Evolutionary conservation across 305 asterid genomes (phyloP).

Genomic region (Ilex paraguariensis): DNA sequence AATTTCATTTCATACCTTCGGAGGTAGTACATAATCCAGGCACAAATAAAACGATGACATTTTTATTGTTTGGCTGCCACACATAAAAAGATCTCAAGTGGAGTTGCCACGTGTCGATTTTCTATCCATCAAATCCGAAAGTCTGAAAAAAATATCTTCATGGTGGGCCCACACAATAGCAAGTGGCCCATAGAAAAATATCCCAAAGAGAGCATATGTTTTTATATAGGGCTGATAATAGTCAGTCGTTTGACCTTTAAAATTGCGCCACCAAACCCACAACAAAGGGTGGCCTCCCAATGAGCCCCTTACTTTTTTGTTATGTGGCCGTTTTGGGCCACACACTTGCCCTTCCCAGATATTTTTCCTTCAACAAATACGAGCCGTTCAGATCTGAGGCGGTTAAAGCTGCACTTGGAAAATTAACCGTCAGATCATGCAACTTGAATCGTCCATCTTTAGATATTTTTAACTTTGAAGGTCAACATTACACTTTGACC

Average conservation of each 20-base stretch:
- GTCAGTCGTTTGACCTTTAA: constrained; percentile 6
- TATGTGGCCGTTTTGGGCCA: constrained; percentile 62
- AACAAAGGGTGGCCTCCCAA: constrained; percentile 6
- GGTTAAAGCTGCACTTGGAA: background rate
- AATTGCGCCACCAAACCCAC: constrained; percentile 28
- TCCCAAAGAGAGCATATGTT: constrained; percentile 18
- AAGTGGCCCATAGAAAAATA: constrained; percentile 28
- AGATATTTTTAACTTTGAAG: constrained; percentile 17
- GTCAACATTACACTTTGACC: constrained; percentile 17
- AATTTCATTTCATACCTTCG: too few species aligned
- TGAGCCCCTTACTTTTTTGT: constrained; percentile 18
- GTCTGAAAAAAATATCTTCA: constrained; percentile 45
- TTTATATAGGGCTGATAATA: background rate
- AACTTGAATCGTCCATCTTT: background rate
- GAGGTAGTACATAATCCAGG: too few species aligned
- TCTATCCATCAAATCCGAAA: constrained; percentile 26
- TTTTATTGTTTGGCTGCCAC: constrained; percentile 44
- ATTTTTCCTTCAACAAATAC: constrained; percentile 31
- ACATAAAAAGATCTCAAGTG: constrained; percentile 24
- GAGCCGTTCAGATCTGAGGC: constrained; percentile 3
- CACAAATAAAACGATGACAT: too few species aligned
- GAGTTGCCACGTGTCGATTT: constrained; percentile 44
- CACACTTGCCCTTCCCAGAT: constrained; percentile 32
- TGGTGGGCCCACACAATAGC: constrained; percentile 17
- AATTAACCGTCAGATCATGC: background rate